phyloP scores from a whole-genome alignment of 441 rosid species.

The Euphorbia corollata region DNA sequence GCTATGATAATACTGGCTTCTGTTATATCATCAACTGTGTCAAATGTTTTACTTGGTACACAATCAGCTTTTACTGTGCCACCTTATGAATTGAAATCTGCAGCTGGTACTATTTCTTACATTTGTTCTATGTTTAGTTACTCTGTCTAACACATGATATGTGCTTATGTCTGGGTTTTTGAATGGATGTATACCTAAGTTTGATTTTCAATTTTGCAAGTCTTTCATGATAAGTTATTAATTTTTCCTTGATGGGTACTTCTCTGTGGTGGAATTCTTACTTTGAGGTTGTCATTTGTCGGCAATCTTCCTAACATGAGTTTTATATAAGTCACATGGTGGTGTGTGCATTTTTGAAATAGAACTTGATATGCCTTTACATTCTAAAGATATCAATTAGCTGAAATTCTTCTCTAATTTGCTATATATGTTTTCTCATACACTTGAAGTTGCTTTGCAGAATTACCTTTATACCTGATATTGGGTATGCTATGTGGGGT shows the following conservation, averaged over 20 bases:
- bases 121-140: slow-evolving; percentile 1
- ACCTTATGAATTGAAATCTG: slow-evolving; percentile 84
- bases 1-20: slow-evolving; percentile 97
- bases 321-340: not conserved
- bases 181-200: not conserved
- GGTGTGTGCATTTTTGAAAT: not conserved
- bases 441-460: slow-evolving; percentile 41
- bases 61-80: slow-evolving; percentile 94
- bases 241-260: not conserved
- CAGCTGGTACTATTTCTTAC: slow-evolving; percentile 57
- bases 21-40: slow-evolving; percentile 87
- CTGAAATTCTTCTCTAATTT: not conserved
- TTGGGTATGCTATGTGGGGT: slow-evolving; percentile 95
- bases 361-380: not conserved
- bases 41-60: slow-evolving; percentile 81
- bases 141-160: not conserved
- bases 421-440: not conserved
- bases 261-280: not conserved
- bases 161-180: not conserved
- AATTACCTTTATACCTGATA: slow-evolving; percentile 85
- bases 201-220: not conserved
- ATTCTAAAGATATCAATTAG: not conserved
- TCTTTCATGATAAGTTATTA: not conserved
- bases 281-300: slow-evolving; percentile 4
- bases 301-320: not conserved